phyloP scores from a whole-genome alignment of 78 protist species.

The Dictyostelium firmibasis region DNA sequence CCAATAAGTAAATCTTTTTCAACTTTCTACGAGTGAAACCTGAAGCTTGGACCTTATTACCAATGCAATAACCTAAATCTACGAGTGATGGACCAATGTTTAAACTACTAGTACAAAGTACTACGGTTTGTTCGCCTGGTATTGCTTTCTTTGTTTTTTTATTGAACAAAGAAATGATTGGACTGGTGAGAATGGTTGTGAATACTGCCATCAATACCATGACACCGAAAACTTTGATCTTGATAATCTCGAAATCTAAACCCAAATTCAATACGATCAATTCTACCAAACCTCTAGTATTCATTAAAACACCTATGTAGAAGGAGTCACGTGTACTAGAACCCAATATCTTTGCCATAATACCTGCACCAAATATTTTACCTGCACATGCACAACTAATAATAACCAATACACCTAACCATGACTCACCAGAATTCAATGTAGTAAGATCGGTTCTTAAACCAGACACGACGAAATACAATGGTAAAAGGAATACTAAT shows the following conservation, averaged over 20 bases:
- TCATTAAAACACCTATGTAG: conserved; percentile 80
- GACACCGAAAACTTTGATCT: conserved; percentile 50
- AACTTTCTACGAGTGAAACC: conserved; percentile 24
- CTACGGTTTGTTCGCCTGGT: not conserved
- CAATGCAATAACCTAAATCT: conserved; percentile 40
- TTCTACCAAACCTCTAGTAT: conserved; percentile 84
- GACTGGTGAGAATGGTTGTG: conserved; percentile 60
- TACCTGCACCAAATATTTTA: conserved; percentile 46
- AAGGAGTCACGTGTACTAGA: conserved; percentile 51
- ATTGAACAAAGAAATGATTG: conserved; percentile 34
- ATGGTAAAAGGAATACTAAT: conserved; percentile 78
- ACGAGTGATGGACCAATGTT: conserved; percentile 36
- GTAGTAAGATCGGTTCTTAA: conserved; percentile 68
- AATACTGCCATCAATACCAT: conserved; percentile 80
- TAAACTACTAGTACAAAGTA: conserved; percentile 33
- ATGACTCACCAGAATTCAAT: conserved; percentile 36
- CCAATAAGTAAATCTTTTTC: conserved; percentile 31
- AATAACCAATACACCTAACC: conserved; percentile 65
- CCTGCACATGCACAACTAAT: conserved; percentile 69
- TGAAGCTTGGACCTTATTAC: not conserved
- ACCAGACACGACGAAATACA: conserved; percentile 81
- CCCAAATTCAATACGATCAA: conserved; percentile 84
- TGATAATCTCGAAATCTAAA: conserved; percentile 54
- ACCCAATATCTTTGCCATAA: conserved; percentile 7
- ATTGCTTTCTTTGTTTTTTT: not conserved